Base-by-base conservation (phyloP, 352 stramenopile species). In the Phytophthora sojae region DNA sequence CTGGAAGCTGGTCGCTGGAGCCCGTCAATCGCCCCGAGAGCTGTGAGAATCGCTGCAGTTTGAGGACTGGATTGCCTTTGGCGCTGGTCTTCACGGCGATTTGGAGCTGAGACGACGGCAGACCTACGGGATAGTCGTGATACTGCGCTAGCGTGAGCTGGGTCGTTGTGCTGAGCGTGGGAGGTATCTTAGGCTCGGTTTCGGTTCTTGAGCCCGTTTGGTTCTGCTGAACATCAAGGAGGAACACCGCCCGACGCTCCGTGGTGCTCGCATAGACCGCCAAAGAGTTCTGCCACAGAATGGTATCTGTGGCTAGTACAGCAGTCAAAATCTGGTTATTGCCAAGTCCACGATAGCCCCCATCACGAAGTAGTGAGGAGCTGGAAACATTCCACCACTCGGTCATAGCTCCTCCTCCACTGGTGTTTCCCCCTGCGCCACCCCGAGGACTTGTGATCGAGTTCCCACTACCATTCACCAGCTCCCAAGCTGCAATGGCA, bases 61-160 rank as follows among this genome's bases (percentile, higher is more conserved):
- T 69, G 6, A 90, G 79, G 2, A 72, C 51, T 23, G 72, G 72
- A 17, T 45, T 69, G 1, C 67, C 45, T 19, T 82, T 70, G 30
- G 54, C 57, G 51, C 61, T 72, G 14, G 44, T 58, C 14, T 57
- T 76, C 8, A 71, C 50, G 0, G 76, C 57, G n/a, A 94, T 55
- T 47, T 90, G 82, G 6, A 90, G 21, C 26, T 92, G 44, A 4
- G 74, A 72, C 2, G 73, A 61, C 14, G 86, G 73, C 12, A 91
- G 62, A 49, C 76, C 73, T 21, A 42, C 51, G 14, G 82, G 77
- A 55, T 91, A 93, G 58, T 80, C 79, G 60, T 85, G 81, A 53
- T 93, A 96, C 59, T 96, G 84, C 14, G 88, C 80, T 1, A 94
- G 61, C 6, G 64, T 83, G 8, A 96, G 76, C 44, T 85, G 75